A percentile compares a stretch with the other conserved stretches of the same genome.
phyloP scores from a whole-genome alignment of 257 asterid species.

The Solanum megistacrolobum region DNA sequence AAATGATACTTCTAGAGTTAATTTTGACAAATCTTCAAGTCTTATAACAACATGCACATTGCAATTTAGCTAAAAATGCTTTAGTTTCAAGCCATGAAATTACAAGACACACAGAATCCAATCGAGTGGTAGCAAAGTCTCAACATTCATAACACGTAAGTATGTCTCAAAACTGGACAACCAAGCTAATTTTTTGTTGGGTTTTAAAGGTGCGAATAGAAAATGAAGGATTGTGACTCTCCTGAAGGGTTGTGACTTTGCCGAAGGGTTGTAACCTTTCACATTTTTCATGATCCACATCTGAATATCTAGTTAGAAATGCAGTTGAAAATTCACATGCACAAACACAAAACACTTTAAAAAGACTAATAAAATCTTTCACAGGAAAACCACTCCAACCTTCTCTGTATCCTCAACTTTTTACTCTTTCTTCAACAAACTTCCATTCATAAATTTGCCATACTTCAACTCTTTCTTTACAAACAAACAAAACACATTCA shows the following conservation, averaged over 20 bases:
- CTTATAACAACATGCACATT: background rate
- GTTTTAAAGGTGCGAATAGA: no score
- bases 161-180: background rate
- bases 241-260: no score
- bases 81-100: background rate
- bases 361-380: conserved; percentile 4
- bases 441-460: background rate
- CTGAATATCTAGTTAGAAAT: background rate
- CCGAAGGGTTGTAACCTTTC: no score
- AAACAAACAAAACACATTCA: background rate
- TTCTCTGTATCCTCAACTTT: background rate
- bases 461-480: background rate
- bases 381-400: conserved; percentile 14
- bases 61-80: background rate
- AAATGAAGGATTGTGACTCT: no score
- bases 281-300: background rate
- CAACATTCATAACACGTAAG: background rate
- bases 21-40: background rate
- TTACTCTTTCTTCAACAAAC: background rate
- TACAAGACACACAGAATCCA: background rate
- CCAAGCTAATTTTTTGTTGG: background rate
- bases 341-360: background rate
- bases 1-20: background rate
- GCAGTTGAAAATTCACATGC: conserved; percentile 20
- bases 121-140: background rate